Evolutionary conservation across 345 rosid species (phyloP).

Genomic region (Aethionema arabicum): DNA sequence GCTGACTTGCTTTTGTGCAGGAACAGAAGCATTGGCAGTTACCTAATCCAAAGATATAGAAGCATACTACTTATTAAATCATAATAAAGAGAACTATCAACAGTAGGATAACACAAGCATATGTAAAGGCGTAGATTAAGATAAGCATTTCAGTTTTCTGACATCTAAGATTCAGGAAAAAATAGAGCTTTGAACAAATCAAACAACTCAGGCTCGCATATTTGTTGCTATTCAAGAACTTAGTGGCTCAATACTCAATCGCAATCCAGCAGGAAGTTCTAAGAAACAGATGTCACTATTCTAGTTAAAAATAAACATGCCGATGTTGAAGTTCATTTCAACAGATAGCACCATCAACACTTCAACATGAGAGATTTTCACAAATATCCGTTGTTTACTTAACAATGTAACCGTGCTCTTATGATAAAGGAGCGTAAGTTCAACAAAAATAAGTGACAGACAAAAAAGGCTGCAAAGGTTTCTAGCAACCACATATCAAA

Average conservation of each 20-base stretch:
- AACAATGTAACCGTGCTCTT: no score
- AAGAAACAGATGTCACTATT: neutral
- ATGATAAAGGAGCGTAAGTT: neutral
- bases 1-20: slow-evolving; percentile 27
- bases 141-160: neutral
- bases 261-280: neutral
- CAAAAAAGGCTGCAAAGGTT: neutral
- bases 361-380: neutral
- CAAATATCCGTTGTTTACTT: neutral
- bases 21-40: slow-evolving; percentile 31
- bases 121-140: slow-evolving; percentile 1
- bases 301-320: slow-evolving; percentile 9
- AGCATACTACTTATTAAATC: slow-evolving; percentile 1
- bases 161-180: neutral
- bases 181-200: slow-evolving; percentile 1
- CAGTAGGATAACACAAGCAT: slow-evolving; percentile 1
- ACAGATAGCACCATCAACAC: slow-evolving; percentile 18
- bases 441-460: slow-evolving; percentile 18
- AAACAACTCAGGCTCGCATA: neutral
- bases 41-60: slow-evolving; percentile 24
- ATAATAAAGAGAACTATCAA: neutral
- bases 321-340: neutral
- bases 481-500: slow-evolving; percentile 14
- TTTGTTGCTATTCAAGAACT: neutral
- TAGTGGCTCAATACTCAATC: slow-evolving; percentile 12